phyloP scores from a whole-genome alignment of 2,329 filamentous ascomycete species.

The Fusarium penzigii region DNA sequence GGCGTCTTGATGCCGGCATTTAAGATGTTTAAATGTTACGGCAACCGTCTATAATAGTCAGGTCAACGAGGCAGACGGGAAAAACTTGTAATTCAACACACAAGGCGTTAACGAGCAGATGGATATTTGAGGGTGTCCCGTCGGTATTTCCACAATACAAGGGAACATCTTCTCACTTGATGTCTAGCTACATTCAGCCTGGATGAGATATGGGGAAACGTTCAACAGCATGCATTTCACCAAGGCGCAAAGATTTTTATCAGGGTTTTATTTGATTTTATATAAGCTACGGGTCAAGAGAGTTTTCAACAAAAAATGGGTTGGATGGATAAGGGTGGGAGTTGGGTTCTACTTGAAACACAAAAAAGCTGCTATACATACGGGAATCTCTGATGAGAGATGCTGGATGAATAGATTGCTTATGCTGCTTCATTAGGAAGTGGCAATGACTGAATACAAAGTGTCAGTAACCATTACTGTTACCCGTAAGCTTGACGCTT shows the following conservation, averaged over 20 bases:
- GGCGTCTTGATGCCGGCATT: constrained; percentile 62
- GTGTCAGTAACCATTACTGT: neutral
- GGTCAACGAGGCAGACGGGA: neutral
- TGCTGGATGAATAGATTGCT: neutral
- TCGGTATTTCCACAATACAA: neutral
- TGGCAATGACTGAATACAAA: neutral
- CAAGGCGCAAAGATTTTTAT: constrained; percentile 32
- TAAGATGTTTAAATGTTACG: constrained; percentile 37
- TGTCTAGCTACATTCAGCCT: constrained; percentile 29
- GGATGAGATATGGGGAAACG: constrained; percentile 34
- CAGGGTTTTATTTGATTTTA: constrained; percentile 17
- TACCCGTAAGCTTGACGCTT: too few relatives aligned
- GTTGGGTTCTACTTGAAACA: constrained; percentile 21
- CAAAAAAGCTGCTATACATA: neutral
- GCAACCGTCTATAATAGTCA: constrained; percentile 12
- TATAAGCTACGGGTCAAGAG: constrained; percentile 22
- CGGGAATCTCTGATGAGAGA: constrained; percentile 4
- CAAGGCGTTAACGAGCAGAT: constrained; percentile 3
- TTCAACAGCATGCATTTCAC: constrained; percentile 36
- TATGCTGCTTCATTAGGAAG: neutral
- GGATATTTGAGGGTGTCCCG: constrained; percentile 11
- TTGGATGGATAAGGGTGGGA: constrained; percentile 27
- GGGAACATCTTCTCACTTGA: neutral
- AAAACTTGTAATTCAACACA: constrained; percentile 17
- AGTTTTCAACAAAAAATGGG: constrained; percentile 30